Percentiles rank a stretch among this genome's conserved stretches.
phyloP scores from a whole-genome alignment of 805 yeast genomes.

The Barnettozyma populi region DNA sequence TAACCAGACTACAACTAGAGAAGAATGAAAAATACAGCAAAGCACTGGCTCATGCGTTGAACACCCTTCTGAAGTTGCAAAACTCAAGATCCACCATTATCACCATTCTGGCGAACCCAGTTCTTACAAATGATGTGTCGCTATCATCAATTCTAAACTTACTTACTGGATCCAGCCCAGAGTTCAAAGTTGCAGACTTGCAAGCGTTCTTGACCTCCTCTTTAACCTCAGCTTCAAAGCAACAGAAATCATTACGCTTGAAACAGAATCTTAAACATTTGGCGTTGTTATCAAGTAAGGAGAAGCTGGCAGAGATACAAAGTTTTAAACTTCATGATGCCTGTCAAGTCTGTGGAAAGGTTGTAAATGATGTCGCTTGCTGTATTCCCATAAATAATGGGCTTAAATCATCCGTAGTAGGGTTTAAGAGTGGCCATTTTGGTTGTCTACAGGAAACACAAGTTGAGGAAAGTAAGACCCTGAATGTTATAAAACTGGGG shows the following conservation, averaged over 20 bases:
- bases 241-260: background rate
- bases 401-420: background rate
- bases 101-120: background rate
- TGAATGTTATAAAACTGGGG: conserved; percentile 13
- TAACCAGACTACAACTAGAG: conserved; percentile 39
- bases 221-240: background rate
- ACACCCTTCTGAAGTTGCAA: background rate
- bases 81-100: background rate
- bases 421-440: conserved; percentile 16
- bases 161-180: background rate
- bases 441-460: conserved; percentile 14
- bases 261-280: background rate
- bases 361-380: conserved; percentile 7
- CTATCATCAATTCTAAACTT: conserved; percentile 9
- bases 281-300: background rate
- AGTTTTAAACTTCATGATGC: conserved; percentile 5
- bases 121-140: background rate
- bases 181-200: conserved; percentile 1
- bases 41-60: background rate
- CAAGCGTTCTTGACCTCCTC: background rate
- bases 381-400: conserved; percentile 13
- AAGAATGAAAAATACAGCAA: background rate
- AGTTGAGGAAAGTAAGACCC: conserved; percentile 4
- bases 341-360: conserved; percentile 12
- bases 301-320: background rate